Evolutionary conservation across 805 yeast species (phyloP).

Genomic region (Candida argentea): DNA sequence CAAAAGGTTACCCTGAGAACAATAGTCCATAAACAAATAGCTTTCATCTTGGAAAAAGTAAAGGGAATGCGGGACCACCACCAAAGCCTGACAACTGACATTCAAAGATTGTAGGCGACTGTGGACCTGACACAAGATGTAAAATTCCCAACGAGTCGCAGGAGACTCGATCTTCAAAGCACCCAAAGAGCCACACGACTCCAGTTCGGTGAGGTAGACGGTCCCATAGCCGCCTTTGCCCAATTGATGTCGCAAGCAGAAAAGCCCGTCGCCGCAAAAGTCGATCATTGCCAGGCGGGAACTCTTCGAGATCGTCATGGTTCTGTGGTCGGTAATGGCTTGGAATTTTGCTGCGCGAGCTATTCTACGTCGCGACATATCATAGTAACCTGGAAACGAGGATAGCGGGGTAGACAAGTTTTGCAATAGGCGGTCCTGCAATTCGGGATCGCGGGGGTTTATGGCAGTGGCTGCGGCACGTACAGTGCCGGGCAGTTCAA

Average conservation of each 20-base stretch:
- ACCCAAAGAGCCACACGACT: slow-evolving; percentile 37
- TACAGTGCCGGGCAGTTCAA: slow-evolving; percentile 18
- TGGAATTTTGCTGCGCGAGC: slow-evolving; percentile 20
- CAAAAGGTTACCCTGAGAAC: slow-evolving; percentile 61
- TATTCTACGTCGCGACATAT: slow-evolving; percentile 22
- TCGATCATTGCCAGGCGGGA: slow-evolving; percentile 33
- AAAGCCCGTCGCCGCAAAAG: slow-evolving; percentile 32
- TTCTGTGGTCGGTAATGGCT: slow-evolving; percentile 24
- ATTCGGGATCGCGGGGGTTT: slow-evolving; percentile 34
- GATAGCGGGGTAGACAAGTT: slow-evolving; percentile 26
- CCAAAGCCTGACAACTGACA: slow-evolving; percentile 4
- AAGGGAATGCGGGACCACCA: slow-evolving; percentile 42
- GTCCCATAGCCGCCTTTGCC: slow-evolving; percentile 80
- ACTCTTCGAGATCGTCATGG: slow-evolving; percentile 24
- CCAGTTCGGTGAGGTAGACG: slow-evolving; percentile 59
- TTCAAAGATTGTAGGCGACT: slow-evolving; percentile 23
- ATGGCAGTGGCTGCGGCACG: slow-evolving; percentile 4
- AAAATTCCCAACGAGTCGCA: slow-evolving; percentile 71
- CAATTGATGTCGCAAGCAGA: slow-evolving; percentile 42
- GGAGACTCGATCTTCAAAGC: slow-evolving; percentile 73
- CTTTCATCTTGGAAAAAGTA: slow-evolving; percentile 58
- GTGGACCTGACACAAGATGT: slow-evolving; percentile 53
- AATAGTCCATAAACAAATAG: slow-evolving; percentile 53
- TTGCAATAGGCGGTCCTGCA: slow-evolving; percentile 29
- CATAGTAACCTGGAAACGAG: slow-evolving; percentile 21